Base-by-base conservation (phyloP, 805 yeast species). In the Saccharomycopsis malanga region DNA sequence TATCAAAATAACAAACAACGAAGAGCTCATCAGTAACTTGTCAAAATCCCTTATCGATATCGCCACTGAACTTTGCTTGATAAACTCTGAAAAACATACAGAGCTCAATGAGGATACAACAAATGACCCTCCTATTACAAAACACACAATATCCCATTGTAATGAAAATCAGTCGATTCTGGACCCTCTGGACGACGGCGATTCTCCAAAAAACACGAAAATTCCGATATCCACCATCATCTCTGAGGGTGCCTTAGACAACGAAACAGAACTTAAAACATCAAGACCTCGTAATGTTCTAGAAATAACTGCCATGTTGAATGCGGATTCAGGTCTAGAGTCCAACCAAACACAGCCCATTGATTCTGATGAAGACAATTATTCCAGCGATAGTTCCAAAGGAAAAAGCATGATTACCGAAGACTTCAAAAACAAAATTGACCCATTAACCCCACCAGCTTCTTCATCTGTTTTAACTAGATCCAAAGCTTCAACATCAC, bases 241-340 rank as follows among this genome's bases (percentile, higher is more conserved):
- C 7, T 9, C 30, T 27, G 30, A 27, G 12, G 12, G 12, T 27
- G 12, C 7, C 7, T 12, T 12, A 12, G 30, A 27, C 12, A 27
- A 27, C 30, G 12, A 27, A 9, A 27, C 7, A 7, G 30, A 27
- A 9, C 12, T 12, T 27, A 10, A 10, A 7, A n/a, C 38, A 10
- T n/a, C 20, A n/a, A 34, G 20, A 18, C 38, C 20, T 9, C 7
- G 30, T 9, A 22, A 17, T 9, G 37, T 41, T 4, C 37, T 41
- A 7, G 24, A 41, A 34, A 27, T 41, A 21, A 21, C 7, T 4
- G 36, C 37, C 15, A 27, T 41, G 44, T 20, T 41, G 15, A 41
- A 41, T 34, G 18, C 30, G n/a, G 45, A 34, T 12, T 15, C 39
- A 15, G 45, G n/a, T n/a, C n/a, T n/a, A n/a, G n/a, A n/a, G n/a